Conservation (phyloP, 208 protist species). For the Crithidia thermophila region DNA sequence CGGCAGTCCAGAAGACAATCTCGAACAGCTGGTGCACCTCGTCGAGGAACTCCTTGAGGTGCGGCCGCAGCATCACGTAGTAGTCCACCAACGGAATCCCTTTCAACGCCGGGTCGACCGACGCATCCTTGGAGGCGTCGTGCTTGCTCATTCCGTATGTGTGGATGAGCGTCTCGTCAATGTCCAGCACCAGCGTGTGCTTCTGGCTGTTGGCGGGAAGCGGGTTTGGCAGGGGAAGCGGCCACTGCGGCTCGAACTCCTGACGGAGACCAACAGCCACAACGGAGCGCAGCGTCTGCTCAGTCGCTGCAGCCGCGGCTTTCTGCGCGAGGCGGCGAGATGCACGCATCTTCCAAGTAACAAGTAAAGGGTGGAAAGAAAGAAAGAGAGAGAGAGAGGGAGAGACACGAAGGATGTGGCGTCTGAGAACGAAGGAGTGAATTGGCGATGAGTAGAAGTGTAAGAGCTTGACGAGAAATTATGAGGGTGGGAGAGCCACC, state of each 20-base stretch:
- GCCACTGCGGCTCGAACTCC: slow-evolving; percentile 67
- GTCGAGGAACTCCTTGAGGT: slow-evolving; percentile 71
- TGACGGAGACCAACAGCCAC: slow-evolving; percentile 50
- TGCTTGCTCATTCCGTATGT: slow-evolving; percentile 60
- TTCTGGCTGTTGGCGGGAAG: slow-evolving; percentile 45
- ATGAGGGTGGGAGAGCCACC: no score
- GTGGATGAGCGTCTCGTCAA: slow-evolving; percentile 87
- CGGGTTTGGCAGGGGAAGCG: slow-evolving; percentile 67
- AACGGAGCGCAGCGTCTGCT: slow-evolving; percentile 42
- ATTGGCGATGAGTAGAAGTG: no score
- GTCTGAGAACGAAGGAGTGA: no score
- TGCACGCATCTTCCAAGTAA: slow-evolving; percentile 12
- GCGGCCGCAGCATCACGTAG: slow-evolving; percentile 61
- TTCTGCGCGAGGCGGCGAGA: slow-evolving; percentile 17
- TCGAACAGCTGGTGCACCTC: slow-evolving; percentile 84
- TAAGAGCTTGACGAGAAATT: no score
- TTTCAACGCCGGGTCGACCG: slow-evolving; percentile 22
- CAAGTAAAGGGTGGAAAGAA: not conserved
- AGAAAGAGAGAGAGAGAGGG: not conserved
- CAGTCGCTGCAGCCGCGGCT: slow-evolving; percentile 12
- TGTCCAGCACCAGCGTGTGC: slow-evolving; percentile 86
- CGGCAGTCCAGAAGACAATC: slow-evolving; percentile 89
- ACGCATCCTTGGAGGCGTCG: slow-evolving; percentile 17
- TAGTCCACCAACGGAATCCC: slow-evolving; percentile 40
- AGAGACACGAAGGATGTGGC: no score